A percentile compares a stretch with the other conserved stretches of the same genome.
Conservation (phyloP, 1,284 basidiomycete genomes). For the Trichosporon coremiiforme region DNA sequence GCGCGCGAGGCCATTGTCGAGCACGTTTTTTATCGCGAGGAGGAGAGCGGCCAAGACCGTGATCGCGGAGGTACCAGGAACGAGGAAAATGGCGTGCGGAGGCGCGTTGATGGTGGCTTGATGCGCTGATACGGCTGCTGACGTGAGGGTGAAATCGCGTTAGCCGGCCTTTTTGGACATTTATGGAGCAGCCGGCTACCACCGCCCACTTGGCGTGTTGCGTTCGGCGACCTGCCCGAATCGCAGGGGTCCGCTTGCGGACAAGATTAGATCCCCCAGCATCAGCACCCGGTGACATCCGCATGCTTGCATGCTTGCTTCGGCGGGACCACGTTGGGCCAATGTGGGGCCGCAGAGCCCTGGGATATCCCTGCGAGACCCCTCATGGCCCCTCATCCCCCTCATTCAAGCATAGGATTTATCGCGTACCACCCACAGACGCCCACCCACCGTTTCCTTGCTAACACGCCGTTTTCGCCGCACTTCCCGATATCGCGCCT, state of each 20-base stretch:
- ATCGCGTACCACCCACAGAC: no score
- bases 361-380: not conserved
- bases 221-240: not conserved
- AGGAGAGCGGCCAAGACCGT: not conserved
- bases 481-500: not conserved
- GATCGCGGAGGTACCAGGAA: not conserved
- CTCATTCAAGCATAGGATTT: not conserved
- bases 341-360: not conserved
- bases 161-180: not conserved
- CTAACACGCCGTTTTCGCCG: not conserved
- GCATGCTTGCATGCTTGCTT: not conserved
- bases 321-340: not conserved
- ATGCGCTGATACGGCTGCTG: not conserved
- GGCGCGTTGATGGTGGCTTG: not conserved
- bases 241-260: not conserved
- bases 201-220: not conserved
- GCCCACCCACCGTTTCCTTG: no score
- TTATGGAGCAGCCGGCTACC: not conserved
- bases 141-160: not conserved
- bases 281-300: not conserved
- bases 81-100: slow-evolving; percentile 1
- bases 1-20: slow-evolving; percentile 19
- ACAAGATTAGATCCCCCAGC: not conserved
- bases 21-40: not conserved
- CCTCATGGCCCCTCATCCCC: slow-evolving; percentile 8